Percentiles rank a stretch among this genome's conserved stretches.
Conservation (phyloP, 2,329 filamentous ascomycete genomes). For the Pseudogymnoascus sp. region DNA sequence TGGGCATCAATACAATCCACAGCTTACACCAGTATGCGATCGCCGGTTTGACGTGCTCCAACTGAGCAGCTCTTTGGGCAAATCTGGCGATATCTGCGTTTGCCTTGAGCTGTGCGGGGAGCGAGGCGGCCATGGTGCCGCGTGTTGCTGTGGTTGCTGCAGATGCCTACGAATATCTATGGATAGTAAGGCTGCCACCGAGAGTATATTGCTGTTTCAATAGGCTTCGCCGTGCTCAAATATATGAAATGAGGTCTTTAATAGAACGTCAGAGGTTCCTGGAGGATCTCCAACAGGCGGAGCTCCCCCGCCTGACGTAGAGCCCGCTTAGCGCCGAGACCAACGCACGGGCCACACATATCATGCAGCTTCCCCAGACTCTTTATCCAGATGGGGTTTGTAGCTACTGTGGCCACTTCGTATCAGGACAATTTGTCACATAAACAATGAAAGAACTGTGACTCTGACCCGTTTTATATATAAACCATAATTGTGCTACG, state of each 20-base stretch:
- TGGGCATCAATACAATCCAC: neutral
- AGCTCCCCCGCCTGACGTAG: constrained; percentile 10
- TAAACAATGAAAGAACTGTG: constrained; percentile 2
- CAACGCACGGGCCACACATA: neutral
- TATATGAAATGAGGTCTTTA: neutral
- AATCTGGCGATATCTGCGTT: constrained; percentile 77
- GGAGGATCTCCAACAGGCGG: neutral
- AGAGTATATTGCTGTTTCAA: neutral
- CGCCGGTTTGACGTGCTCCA: constrained; percentile 76
- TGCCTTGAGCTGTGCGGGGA: constrained; percentile 62
- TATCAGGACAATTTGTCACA: constrained; percentile 3
- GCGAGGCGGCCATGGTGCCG: constrained; percentile 56
- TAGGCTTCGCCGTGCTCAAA: neutral
- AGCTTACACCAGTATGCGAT: constrained; percentile 89
- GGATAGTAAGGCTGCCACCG: neutral
- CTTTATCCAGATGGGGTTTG: constrained; percentile 4
- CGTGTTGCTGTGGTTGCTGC: neutral
- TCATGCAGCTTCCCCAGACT: constrained; percentile 10
- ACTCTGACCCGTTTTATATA: constrained; percentile 1
- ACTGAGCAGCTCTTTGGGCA: constrained; percentile 71
- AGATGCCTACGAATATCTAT: neutral
- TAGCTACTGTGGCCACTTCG: constrained; percentile 9
- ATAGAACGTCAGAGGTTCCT: neutral
- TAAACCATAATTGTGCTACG: neutral
- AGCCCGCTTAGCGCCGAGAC: neutral